Percentiles rank a stretch among this genome's conserved stretches.
Conservation (phyloP, 1,139 yeast genomes). For the Kluyveromyces marxianus region DNA sequence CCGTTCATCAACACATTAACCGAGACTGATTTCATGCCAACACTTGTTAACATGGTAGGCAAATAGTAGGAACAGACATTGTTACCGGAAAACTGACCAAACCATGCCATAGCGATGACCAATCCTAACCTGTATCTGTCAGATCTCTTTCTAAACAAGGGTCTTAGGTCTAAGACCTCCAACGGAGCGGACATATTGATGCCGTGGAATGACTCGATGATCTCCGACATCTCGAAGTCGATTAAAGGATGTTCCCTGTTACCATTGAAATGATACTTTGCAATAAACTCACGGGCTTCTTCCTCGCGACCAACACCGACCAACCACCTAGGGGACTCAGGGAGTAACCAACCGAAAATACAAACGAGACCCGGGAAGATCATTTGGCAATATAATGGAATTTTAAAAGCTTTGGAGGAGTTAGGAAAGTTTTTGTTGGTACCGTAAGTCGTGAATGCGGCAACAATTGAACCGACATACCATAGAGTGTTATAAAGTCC, state of each 20-base stretch:
- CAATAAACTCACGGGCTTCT: constrained; percentile 2
- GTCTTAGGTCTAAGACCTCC: neutral
- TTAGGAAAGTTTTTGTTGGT: neutral
- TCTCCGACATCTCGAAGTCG: constrained; percentile 2
- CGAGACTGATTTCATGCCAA: neutral
- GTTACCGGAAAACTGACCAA: constrained; percentile 5
- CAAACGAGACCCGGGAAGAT: constrained; percentile 1
- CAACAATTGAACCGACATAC: constrained; percentile 2
- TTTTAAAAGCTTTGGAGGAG: neutral
- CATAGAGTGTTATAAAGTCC: constrained; percentile 3
- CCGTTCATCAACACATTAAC: constrained; percentile 3
- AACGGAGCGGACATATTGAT: neutral
- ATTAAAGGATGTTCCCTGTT: neutral
- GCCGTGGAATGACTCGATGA: constrained; percentile 1
- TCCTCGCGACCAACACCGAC: constrained; percentile 4
- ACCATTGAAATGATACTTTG: neutral
- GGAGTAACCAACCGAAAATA: constrained; percentile 3
- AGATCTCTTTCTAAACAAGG: neutral
- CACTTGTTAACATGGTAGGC: constrained; percentile 2
- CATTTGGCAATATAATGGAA: constrained; percentile 1
- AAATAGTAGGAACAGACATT: constrained; percentile 4
- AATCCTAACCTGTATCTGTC: neutral
- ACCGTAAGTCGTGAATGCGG: constrained; percentile 2
- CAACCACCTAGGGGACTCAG: constrained; percentile 4
- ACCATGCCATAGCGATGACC: constrained; percentile 4